These are phyloP conservation scores for Aureobasidium pullulans DNA, from an alignment of 2,329 filamentous ascomycete species.

Conservation along the genomic window DNA sequence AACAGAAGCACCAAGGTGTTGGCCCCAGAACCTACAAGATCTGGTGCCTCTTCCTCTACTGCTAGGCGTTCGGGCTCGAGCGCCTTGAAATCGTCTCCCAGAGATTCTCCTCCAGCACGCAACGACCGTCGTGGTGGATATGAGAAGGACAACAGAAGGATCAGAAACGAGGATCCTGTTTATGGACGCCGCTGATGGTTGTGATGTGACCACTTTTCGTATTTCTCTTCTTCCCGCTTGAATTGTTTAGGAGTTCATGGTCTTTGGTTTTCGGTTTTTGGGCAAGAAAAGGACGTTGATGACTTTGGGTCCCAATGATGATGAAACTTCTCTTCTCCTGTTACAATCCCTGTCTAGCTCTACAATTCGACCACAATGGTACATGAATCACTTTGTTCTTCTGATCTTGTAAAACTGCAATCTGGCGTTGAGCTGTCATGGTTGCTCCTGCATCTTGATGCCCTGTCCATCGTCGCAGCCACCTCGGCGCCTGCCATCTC, in stretches of 20 bases:
- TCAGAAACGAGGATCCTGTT: conserved; percentile 27
- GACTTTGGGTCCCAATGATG: neutral
- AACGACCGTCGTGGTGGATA: conserved; percentile 14
- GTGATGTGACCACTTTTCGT: neutral
- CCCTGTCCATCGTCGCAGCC: neutral
- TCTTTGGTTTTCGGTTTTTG: neutral
- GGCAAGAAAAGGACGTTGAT: neutral
- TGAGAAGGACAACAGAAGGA: conserved; percentile 19
- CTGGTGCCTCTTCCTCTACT: neutral
- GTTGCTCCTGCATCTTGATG: neutral
- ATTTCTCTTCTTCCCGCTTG: neutral
- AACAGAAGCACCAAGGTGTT: conserved; percentile 32
- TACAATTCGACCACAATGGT: neutral
- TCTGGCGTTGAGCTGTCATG: neutral
- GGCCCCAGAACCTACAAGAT: conserved; percentile 28
- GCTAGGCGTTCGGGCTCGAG: conserved; percentile 6
- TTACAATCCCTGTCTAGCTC: neutral
- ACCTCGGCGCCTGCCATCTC: neutral
- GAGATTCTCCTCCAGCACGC: neutral
- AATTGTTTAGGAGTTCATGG: neutral
- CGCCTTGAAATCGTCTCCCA: neutral
- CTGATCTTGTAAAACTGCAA: neutral
- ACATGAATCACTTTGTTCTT: neutral
- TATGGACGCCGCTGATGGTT: conserved; percentile 29
- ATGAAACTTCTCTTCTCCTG: neutral